Evolutionary conservation across 2,329 filamentous ascomycete genomes (phyloP), one percentile per base, ranked within the genome.

Genomic region (Cladophialophora exuberans): DNA sequence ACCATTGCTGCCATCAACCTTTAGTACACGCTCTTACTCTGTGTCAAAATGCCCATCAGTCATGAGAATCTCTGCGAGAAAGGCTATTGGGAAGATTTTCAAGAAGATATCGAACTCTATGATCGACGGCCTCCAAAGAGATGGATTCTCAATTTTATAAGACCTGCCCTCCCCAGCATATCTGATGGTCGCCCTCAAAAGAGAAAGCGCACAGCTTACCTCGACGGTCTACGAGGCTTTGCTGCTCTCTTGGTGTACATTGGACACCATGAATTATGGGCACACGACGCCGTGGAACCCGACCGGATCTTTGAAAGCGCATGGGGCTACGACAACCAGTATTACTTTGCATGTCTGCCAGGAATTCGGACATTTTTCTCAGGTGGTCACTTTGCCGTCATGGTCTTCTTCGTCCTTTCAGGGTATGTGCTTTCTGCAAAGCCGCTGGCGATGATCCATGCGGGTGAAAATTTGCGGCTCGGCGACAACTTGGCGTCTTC

Each of bases 221-320:
- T 85, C 17, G 85, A 88, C 62, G 85, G 85, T 11, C 72, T 88
- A 11, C 74, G 86, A 65, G 85, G 86, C 3, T 86, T 88, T 58
- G 84, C 85, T 3, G 83, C 85, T 2, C 76, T 88, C 25, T 66
- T 87, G 23, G 85, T 88, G 11, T 88, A 87, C 67, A 75, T 79
- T 61, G 81, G 85, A 49, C 83, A 86, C 67, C 78, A 86, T 66
- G 70, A 80, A 61, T 67, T 83, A 4, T 85, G 82, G 82, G 77
- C 76, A 39, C 84, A 83, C 67, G 72, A 66, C 53, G 69, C 67
- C 23, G 66, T 58, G 1, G 64, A 65, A 0, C 69, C 71, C 33
- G 72, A 73, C 35, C 46, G 61, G 6, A 68, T 74, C 1, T 70
- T 84, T n/a, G 80, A 84, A 62, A 78, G 78, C 39, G 75, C 75